phyloP scores from a whole-genome alignment of 2,329 filamentous ascomycete genomes.

The Aspergillus hortae region DNA sequence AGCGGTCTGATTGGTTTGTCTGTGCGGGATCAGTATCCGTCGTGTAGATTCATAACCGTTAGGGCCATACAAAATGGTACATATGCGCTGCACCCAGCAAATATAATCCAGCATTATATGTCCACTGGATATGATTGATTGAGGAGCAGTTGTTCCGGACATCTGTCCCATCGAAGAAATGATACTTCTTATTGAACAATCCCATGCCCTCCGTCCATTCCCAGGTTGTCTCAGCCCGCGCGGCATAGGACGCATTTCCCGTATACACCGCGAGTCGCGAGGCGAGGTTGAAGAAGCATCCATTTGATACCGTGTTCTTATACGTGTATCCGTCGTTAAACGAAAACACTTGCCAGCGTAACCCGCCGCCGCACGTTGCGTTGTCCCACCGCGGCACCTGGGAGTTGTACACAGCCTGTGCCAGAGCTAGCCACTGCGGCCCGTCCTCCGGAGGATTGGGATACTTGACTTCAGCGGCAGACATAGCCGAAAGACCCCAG shows the following conservation, averaged over 20 bases:
- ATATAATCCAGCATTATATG: slow-evolving; percentile 56
- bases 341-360: slow-evolving; percentile 43
- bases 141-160: slow-evolving; percentile 50
- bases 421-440: slow-evolving; percentile 74
- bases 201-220: slow-evolving; percentile 53
- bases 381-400: slow-evolving; percentile 69
- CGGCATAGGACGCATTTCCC: slow-evolving; percentile 25
- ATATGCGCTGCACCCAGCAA: slow-evolving; percentile 55
- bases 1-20: slow-evolving; percentile 41
- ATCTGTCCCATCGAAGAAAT: slow-evolving; percentile 3
- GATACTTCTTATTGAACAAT: slow-evolving; percentile 42
- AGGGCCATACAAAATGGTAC: slow-evolving; percentile 49
- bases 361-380: slow-evolving; percentile 64
- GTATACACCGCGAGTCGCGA: slow-evolving; percentile 31
- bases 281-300: slow-evolving; percentile 31
- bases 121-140: slow-evolving; percentile 54
- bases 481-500: slow-evolving; percentile 56
- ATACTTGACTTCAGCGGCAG: slow-evolving; percentile 49
- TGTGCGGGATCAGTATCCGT: slow-evolving; percentile 18
- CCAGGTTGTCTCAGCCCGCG: slow-evolving; percentile 70
- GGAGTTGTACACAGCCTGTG: slow-evolving; percentile 76
- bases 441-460: slow-evolving; percentile 41
- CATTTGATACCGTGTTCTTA: slow-evolving; percentile 34
- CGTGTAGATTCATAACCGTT: not conserved
- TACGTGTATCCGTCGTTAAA: slow-evolving; percentile 33